Evolutionary conservation across 2,329 filamentous ascomycete species (phyloP).

Genomic region (Beauveria caledonica): DNA sequence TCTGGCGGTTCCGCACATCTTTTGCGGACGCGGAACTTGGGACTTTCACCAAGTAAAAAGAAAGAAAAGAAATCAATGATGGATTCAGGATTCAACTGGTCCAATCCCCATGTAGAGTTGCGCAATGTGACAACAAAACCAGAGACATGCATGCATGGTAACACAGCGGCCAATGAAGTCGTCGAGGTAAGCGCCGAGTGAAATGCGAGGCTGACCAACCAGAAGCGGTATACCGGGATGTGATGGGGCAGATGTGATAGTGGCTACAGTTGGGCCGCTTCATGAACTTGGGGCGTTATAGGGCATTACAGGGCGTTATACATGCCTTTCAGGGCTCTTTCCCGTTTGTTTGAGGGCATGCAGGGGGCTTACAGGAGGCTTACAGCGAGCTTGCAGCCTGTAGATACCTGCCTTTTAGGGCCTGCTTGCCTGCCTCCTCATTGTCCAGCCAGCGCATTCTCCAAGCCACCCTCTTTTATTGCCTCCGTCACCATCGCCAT

Average conservation of each 20-base stretch:
- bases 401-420: background rate
- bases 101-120: background rate
- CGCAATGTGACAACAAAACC: background rate
- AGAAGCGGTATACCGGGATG: background rate
- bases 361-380: background rate
- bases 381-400: background rate
- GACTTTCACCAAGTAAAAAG: too few relatives aligned
- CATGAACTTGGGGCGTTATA: background rate
- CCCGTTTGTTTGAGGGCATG: too few relatives aligned
- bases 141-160: background rate
- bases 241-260: conserved; percentile 12
- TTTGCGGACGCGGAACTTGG: too few relatives aligned
- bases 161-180: background rate
- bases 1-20: too few relatives aligned
- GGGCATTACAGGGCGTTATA: background rate
- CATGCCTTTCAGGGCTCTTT: background rate
- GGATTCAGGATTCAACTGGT: background rate
- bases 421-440: background rate
- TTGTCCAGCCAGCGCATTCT: background rate
- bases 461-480: background rate
- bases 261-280: background rate
- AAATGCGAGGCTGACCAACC: background rate
- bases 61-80: background rate
- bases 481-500: background rate
- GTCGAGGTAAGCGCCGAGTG: conserved; percentile 7